These are phyloP conservation scores for Trypanosoma cruzi DNA, from an alignment of 208 protist species.

Conservation along the genomic window DNA sequence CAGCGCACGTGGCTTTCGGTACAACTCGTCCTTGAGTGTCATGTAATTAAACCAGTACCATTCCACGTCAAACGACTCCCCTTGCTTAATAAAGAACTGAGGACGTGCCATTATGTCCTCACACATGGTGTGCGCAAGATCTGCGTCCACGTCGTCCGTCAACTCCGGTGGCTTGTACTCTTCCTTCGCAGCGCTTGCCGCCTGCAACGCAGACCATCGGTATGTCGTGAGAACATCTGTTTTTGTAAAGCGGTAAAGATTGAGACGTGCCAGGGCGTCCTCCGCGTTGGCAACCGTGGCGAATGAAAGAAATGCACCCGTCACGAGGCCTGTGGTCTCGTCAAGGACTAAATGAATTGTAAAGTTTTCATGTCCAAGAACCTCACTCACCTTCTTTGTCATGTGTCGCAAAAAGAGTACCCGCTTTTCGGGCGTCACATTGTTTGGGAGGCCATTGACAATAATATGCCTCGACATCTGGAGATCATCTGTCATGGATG, in stretches of 20 bases:
- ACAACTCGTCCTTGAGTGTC: constrained; percentile 70
- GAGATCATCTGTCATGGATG: constrained; percentile 35
- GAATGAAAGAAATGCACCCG: constrained; percentile 81
- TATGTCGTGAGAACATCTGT: constrained; percentile 77
- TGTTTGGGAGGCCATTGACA: constrained; percentile 78
- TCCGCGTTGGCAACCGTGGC: constrained; percentile 70
- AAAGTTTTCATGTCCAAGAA: constrained; percentile 77
- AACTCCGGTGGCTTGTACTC: constrained; percentile 71
- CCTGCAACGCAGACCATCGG: constrained; percentile 74
- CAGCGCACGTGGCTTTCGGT: constrained; percentile 65
- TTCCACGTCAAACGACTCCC: constrained; percentile 63
- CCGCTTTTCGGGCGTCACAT: constrained; percentile 86
- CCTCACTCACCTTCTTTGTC: constrained; percentile 54
- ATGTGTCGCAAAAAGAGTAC: constrained; percentile 66
- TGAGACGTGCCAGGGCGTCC: constrained; percentile 82
- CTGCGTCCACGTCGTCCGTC: constrained; percentile 43
- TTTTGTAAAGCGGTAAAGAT: constrained; percentile 79
- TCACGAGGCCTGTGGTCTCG: constrained; percentile 58
- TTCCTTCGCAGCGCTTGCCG: constrained; percentile 47
- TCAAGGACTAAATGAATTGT: constrained; percentile 73
- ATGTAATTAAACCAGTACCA: constrained; percentile 91
- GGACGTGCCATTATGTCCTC: constrained; percentile 79
- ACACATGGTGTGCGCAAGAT: constrained; percentile 84
- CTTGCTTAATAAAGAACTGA: constrained; percentile 87
- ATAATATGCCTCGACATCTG: constrained; percentile 74